These are phyloP conservation scores for Aphanomyces cochlioides DNA, from an alignment of 352 stramenopile genomes.

Conservation along the genomic window DNA sequence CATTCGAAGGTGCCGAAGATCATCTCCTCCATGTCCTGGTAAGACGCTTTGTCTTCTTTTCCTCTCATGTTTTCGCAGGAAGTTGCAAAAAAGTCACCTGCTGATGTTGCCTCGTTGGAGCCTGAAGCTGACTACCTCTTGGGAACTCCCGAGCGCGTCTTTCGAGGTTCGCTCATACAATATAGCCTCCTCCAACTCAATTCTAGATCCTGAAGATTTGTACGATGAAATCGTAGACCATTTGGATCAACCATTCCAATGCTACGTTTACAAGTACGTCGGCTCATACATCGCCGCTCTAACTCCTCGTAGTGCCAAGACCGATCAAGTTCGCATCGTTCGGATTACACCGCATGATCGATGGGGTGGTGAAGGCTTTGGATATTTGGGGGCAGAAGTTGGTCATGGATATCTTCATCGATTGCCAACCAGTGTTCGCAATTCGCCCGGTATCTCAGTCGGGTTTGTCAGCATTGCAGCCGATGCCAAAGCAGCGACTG, in stretches of 20 bases:
- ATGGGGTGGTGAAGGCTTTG: conserved; percentile 80
- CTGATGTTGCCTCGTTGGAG: conserved; percentile 83
- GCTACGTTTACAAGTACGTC: conserved; percentile 96
- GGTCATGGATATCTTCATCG: conserved; percentile 95
- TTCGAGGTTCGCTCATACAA: conserved; percentile 38
- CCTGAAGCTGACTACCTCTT: conserved; percentile 92
- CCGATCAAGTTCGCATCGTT: conserved; percentile 91
- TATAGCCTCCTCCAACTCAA: conserved; percentile 5
- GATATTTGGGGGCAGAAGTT: conserved; percentile 92
- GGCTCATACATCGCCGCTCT: not conserved
- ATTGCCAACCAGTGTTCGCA: conserved; percentile 69
- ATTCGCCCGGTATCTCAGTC: conserved; percentile 59
- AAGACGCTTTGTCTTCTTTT: conserved; percentile 5
- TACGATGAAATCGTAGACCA: conserved; percentile 87
- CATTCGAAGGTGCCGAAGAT: conserved; percentile 94
- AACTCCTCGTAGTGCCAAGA: conserved; percentile 52
- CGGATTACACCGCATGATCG: conserved; percentile 70
- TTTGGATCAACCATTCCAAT: conserved; percentile 91
- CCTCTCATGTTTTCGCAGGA: conserved; percentile 39
- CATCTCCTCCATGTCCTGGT: conserved; percentile 93
- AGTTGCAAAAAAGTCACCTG: conserved; percentile 86
- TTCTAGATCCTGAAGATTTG: conserved; percentile 71
- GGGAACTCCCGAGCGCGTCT: conserved; percentile 87
- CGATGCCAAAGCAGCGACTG: conserved; percentile 66
- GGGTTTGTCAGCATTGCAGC: conserved; percentile 75